These are phyloP conservation scores for Aspergillus sp. DNA, from an alignment of 2,329 filamentous ascomycete genomes.

Conservation along the genomic window DNA sequence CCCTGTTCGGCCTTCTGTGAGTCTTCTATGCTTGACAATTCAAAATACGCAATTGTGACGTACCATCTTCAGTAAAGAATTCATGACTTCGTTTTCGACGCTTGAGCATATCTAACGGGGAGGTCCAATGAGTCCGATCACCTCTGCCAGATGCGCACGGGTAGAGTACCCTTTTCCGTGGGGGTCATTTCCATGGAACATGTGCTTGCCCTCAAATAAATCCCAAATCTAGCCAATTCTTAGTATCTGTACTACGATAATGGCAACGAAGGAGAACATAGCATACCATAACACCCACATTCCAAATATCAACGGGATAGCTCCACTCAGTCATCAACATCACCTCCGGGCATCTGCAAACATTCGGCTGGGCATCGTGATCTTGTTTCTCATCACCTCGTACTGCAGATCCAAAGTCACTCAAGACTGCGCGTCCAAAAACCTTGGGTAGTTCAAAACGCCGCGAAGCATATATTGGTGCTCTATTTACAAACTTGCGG, in stretches of 20 bases:
- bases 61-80: constrained; percentile 1
- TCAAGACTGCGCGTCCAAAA: constrained; percentile 37
- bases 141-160: no score
- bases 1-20: no score
- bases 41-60: rapidly evolving
- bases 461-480: constrained; percentile 40
- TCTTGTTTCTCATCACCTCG: constrained; percentile 39
- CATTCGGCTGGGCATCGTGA: constrained; percentile 47
- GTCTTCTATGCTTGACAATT: no score
- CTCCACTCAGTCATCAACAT: constrained; percentile 50
- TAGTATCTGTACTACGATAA: no score
- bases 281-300: constrained; percentile 51
- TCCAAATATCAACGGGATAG: constrained; percentile 55
- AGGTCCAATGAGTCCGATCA: no score
- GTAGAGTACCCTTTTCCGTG: constrained; percentile 26
- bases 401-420: constrained; percentile 43
- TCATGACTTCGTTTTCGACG: no score
- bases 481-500: constrained; percentile 36
- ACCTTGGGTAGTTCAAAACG: constrained; percentile 34
- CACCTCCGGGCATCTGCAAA: constrained; percentile 45
- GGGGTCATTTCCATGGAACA: constrained; percentile 47
- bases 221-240: constrained; percentile 53
- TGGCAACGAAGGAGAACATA: neutral
- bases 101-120: no score
- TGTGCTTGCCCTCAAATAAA: constrained; percentile 47